Percentiles rank a stretch among this genome's conserved stretches.
These are phyloP conservation scores for Aspergillus panamensis DNA, from an alignment of 495 filamentous ascomycete species.

Conservation along the genomic window DNA sequence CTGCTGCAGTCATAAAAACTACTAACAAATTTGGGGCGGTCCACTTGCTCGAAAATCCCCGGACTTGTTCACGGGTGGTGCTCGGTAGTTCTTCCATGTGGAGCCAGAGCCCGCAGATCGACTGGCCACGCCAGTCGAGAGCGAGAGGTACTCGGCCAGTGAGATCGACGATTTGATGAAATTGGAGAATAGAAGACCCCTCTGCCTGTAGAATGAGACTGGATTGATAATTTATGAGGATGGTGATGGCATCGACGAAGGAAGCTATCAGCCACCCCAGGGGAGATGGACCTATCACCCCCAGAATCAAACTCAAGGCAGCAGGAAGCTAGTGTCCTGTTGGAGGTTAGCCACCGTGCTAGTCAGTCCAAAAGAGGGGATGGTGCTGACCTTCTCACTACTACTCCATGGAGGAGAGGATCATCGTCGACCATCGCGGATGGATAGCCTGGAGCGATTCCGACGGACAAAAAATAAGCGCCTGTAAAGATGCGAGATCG, in stretches of 20 bases:
- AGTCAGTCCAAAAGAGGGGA: no score
- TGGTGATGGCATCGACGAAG: neutral
- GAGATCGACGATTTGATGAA: neutral
- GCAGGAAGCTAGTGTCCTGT: neutral
- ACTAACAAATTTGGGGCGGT: neutral
- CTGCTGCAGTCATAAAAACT: neutral
- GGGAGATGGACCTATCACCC: neutral
- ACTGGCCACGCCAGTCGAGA: neutral
- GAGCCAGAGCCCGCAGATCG: neutral
- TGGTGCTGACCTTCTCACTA: no score
- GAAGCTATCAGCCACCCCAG: neutral
- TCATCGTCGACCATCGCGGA: no score
- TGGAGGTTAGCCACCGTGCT: neutral
- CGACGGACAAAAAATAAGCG: no score
- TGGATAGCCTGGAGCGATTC: no score
- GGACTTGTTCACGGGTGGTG: neutral
- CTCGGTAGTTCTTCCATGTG: constrained; percentile 1
- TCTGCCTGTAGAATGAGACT: no score
- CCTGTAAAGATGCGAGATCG: no score
- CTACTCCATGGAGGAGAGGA: no score
- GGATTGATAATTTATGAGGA: no score
- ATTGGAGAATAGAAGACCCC: no score
- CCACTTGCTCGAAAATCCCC: constrained; percentile 4
- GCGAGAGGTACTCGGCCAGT: neutral
- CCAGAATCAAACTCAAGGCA: neutral